Evolutionary conservation across 495 filamentous ascomycete species (phyloP), one percentile per base, ranked within the genome.

Genomic region (Cairneyella variabilis): DNA sequence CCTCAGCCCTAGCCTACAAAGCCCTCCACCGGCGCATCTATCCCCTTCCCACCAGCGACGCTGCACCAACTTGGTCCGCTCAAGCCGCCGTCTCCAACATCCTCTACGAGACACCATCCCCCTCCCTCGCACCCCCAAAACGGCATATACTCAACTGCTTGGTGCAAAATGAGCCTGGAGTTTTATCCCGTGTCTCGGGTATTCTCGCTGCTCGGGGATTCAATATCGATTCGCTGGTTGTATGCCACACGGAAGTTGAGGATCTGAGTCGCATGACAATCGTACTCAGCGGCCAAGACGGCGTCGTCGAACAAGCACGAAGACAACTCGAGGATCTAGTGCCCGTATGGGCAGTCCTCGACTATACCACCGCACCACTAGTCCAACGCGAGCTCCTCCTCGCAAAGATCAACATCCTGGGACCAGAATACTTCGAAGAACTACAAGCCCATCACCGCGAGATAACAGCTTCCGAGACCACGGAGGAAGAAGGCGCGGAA

Each of bases 241-340:
- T 98, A 34, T 97, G 93, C 75, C 91, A 88, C 68, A 98, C 93
- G 38, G 93, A 97, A 71, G 92, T 98, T n/a, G 90, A 90, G 59
- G 92, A 98, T 62, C 74, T 98, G 25, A 95, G 90, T 18, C 91
- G 93, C 61, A 98, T 98, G 93, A 97, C 93, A 34, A 98, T 98
- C 58, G 93, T 98, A 51, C 77, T 98, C 37, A 86, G 88, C 52
- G 93, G 93, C 32, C 92, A 96, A 71, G 91, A 97, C 62, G 93
- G 91, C 42, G 93, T 98, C 18, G 91, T 98, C 14, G 93, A 98
- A 77, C 93, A 98, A 74, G 93, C 93, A 40, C 85, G 93, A 36
- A 80, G 93, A 49, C 93, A 98, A 75, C 76, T 98, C 14, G 93
- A 97, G 64, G 93, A 98, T 64, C 76, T 98, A 26, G 93, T 98